Base-by-base conservation (phyloP, 1,284 basidiomycete genomes). In the Marasmius fiardii region DNA sequence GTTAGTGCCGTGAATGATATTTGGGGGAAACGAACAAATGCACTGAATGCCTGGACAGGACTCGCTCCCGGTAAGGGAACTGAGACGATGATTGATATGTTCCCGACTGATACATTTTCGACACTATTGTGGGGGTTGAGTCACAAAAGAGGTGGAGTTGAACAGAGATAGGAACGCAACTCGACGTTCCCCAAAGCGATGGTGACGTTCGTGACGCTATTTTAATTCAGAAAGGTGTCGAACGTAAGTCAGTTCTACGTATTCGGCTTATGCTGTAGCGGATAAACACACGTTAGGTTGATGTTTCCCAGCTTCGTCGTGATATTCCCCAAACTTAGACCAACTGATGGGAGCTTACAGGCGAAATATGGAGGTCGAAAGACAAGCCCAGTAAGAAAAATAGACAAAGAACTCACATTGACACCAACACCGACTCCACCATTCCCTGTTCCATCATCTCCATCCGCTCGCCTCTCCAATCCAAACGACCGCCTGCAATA, bases 241-340 rank as follows among this genome's bases (percentile, higher is more conserved):
- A 3, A 4, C 34, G n/a, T n/a, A n/a, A n/a, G n/a, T n/a, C n/a
- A n/a, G n/a, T n/a, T n/a, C n/a, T n/a, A n/a, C n/a, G n/a, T n/a
- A n/a, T n/a, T 33, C 37, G 24, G 33, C 28, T 35, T 14, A n/a
- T 28, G 37, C 6, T 37, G 26, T 16, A 26, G 8, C 28, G 12
- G 12, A 20, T 41, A 49, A 31, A 51, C 56, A 41, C 52, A 62
- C 61, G 61, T 62, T 18, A 62, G 53, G 37, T 62, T 62, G 43
- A 62, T 60, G 43, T 62, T 62, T n/a, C 61, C 61, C 24, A 62
- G 21, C 48, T 62, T 62, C 4, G 61, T 62, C 3, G 61, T 59
- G 16, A 62, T 62, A 51, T 62, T 62, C 21, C 61, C 61, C 37
- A 62, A 52, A 12, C 57, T 54, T 10, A 62, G 39, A 1, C 61